phyloP scores from a whole-genome alignment of 805 yeast species.

The Candida railenensis region DNA sequence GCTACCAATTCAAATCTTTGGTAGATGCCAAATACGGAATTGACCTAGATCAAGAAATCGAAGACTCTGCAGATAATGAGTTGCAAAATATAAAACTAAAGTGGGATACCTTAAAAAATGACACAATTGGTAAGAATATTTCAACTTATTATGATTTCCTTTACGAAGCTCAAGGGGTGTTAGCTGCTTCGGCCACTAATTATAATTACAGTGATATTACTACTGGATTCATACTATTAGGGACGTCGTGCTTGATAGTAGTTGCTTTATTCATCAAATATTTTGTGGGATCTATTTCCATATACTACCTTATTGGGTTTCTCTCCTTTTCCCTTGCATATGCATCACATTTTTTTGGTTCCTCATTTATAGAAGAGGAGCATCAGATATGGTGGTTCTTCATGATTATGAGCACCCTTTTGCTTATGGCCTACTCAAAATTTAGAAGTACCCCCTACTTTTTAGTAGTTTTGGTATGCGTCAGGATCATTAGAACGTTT shows the following conservation, averaged over 20 bases:
- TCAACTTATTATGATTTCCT: constrained; percentile 33
- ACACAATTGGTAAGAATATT: constrained; percentile 3
- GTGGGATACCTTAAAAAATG: constrained; percentile 12
- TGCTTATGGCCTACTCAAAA: constrained; percentile 9
- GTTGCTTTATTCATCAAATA: background rate
- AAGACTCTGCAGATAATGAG: constrained; percentile 6
- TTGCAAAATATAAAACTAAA: constrained; percentile 7
- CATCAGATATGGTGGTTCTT: constrained; percentile 91
- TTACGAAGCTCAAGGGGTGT: constrained; percentile 42
- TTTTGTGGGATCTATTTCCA: background rate
- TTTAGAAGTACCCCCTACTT: constrained; percentile 5
- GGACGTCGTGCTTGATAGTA: constrained; percentile 22
- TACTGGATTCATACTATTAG: constrained; percentile 26
- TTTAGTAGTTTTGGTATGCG: constrained; percentile 23
- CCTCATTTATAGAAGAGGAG: constrained; percentile 83
- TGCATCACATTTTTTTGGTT: constrained; percentile 79
- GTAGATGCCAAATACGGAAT: constrained; percentile 37
- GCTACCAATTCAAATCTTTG: constrained; percentile 53
- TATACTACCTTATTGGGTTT: constrained; percentile 18
- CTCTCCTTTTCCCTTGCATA: constrained; percentile 42
- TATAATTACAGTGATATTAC: constrained; percentile 58
- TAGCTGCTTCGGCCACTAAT: constrained; percentile 67
- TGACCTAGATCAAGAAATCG: constrained; percentile 8
- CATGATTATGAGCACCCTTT: constrained; percentile 15
- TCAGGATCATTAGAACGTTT: constrained; percentile 77